Base-by-base conservation (phyloP, 2,329 filamentous ascomycete genomes). In the Alternaria ventricosa region DNA sequence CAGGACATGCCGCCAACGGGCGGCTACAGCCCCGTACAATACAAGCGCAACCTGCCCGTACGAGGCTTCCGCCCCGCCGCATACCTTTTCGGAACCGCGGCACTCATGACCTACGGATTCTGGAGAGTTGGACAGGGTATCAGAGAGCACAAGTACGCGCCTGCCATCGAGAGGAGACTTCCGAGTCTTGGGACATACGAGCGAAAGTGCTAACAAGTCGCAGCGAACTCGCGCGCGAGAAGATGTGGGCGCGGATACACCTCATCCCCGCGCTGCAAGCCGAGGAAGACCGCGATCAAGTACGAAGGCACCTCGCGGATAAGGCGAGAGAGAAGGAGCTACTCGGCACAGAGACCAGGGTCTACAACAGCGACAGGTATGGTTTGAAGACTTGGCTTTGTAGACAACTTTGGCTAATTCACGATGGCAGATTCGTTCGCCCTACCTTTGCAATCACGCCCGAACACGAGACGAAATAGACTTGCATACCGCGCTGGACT, bases 161-260 rank as follows among this genome's bases (percentile, higher is more conserved):
- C 33, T 36, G 41, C 27, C 27, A 4, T 33, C 15, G n/a, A n/a
- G 46, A 53, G 12, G 15, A 50, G 33, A n/a, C 22, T 23, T 3
- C 2, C 20, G 20, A 11, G 5, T 18, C 20, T 41, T 5, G n/a
- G 11, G 11, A 15, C n/a, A 15, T 25, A 30, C 23, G 13, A 18
- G 25, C 15, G 23, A 18, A 54, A 57, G 44, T 61, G 55, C 73
- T 77, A 57, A 78, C 69, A 41, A n/a, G 18, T 25, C 25, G 61
- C 75, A 97, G 94, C 78, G 96, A 99, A 83, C 90, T 97, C 71
- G 92, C 90, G 68, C 93, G 96, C 75, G 96, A 99, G 80, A 99
- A 98, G 87, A 96, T 97, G 89, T 99, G 96, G 96, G 89, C 93
- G 66, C 91, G 96, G 79, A 97, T 99, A 83, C 89, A 98, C 83